Evolutionary conservation across 139 green algal genomes (phyloP), one percentile per base, ranked within the genome.

Genomic region (Asterochloris sp.): DNA sequence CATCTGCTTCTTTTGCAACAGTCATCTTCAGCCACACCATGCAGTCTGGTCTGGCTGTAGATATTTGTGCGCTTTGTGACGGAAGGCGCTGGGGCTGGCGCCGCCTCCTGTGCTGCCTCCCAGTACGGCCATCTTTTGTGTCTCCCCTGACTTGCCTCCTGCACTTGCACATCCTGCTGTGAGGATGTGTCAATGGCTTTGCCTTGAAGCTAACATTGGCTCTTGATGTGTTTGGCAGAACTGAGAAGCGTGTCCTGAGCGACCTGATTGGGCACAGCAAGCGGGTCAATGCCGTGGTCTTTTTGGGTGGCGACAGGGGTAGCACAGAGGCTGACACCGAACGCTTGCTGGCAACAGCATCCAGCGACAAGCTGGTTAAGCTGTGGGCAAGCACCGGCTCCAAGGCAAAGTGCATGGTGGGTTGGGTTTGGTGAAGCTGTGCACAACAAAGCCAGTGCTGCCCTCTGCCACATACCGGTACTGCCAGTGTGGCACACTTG

Each of bases 181-280:
- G 38, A 54, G 2, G 38, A 54, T n/a, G n/a, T n/a, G n/a, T n/a
- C n/a, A n/a, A 12, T 24, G 19, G 21, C 21, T 71, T 8, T 10
- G 17, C 21, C 66, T 71, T 10, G 66, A 71, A 26, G 66, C 21
- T 71, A 8, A 71, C 4, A 6, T 54, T 71, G 21, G 66, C 66
- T 71, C 11, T 16, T 67, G 16, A 13, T 0, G 6, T 69, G 38
- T 54, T 54, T 54, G 38, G 60, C 63, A 81, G 62, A n/a, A 21
- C 63, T 0, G 61, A 81, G 15, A 78, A 83, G 16, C 86, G 92
- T 29, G 74, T 94, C 14, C 67, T 92, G 29, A 83, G 85, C 64
- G 84, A 85, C 0, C 86, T 98, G 28, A 82, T 86, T 21, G 96
- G 94, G 24, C 96, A 99, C 88, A 77, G 76, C 76, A 99, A 98